Evolutionary conservation across 2,329 filamentous ascomycete genomes (phyloP).

Genomic region (Phialocephala subalpina): DNA sequence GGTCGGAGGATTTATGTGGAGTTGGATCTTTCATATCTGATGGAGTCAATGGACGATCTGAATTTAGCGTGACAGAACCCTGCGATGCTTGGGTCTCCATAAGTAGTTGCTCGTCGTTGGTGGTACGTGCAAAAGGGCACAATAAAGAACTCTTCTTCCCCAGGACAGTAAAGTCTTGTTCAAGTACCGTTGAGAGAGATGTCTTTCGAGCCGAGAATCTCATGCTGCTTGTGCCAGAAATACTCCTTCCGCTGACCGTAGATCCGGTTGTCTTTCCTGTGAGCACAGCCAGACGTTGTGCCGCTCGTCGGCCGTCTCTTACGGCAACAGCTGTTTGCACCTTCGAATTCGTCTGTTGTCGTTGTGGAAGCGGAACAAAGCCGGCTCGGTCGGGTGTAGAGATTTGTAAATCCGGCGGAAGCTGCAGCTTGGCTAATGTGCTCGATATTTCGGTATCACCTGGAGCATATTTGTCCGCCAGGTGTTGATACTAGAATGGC

Average conservation of each 20-base stretch:
- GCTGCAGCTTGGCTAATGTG: conserved; percentile 71
- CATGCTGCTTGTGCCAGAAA: conserved; percentile 48
- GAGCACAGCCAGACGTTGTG: conserved; percentile 58
- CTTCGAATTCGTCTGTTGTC: conserved; percentile 47
- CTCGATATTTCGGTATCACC: conserved; percentile 71
- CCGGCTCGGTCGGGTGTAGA: conserved; percentile 36
- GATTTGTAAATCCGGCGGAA: conserved; percentile 56
- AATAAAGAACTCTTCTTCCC: conserved; percentile 81
- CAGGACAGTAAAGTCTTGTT: conserved; percentile 89
- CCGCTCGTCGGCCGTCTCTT: conserved; percentile 68
- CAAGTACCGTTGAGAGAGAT: conserved; percentile 72
- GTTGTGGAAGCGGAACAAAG: conserved; percentile 43
- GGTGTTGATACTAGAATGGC: conserved; percentile 62
- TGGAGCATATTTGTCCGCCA: conserved; percentile 74
- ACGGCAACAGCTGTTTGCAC: conserved; percentile 70
- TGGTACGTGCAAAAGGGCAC: conserved; percentile 74
- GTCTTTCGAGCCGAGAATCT: conserved; percentile 55
- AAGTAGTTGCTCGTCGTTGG: conserved; percentile 25
- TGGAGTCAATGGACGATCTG: conserved; percentile 37
- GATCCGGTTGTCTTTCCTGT: conserved; percentile 52
- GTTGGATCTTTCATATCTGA: conserved; percentile 49
- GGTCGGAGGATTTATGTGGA: conserved; percentile 61
- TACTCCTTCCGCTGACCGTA: conserved; percentile 50
- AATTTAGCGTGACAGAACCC: conserved; percentile 35
- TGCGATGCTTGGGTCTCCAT: conserved; percentile 32